Base-by-base conservation (phyloP, 768 basidiomycete genomes). In the Rhizopogon salebrosus region DNA sequence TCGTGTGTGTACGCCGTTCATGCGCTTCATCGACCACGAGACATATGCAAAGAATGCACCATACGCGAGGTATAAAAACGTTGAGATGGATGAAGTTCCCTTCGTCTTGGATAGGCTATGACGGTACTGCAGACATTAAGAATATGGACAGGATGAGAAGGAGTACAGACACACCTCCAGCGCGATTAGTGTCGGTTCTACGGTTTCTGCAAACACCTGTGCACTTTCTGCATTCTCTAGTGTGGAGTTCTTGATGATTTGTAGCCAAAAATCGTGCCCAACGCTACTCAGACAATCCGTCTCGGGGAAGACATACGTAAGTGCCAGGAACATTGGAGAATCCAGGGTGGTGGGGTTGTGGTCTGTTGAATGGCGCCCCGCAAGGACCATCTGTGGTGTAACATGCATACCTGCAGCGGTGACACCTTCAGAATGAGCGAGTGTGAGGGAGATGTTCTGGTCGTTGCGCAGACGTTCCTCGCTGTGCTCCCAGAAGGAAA, bases 1-100 rank as follows among this genome's bases (percentile, higher is more conserved):
- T 40, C 91, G 83, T 4, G 91, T 94, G 70, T 99, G 95, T 9
- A 97, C 88, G 11, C 85, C 85, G 54, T 84, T 78, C 81, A 92
- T 89, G 40, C 80, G 77, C 52, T 84, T 78, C 70, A 93, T 80
- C 38, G 85, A 85, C 72, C 84, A 83, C 36, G 76, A 80, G 54
- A 92, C 89, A 59, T 91, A 92, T 8, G 78, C 75, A 56, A 84
- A 77, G 64, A 94, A 89, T 34, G 82, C 76, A 22, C 81, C 70
- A 69, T 95, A 95, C 18, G 90, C 85, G 26, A 88, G 60, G 64
- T 85, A 90, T 45, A 92, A 72, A 59, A 87, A 85, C 3, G 80
- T 75, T 34, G 88, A 86, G 49, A 89, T 78, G 49, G 80, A 80
- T 10, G 80, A 80, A 70, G 77, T 76, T 50, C 77, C 71, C 41